These are phyloP conservation scores for Juncus inflexus DNA, from an alignment of 176 grass and related monocot species.

Conservation along the genomic window DNA sequence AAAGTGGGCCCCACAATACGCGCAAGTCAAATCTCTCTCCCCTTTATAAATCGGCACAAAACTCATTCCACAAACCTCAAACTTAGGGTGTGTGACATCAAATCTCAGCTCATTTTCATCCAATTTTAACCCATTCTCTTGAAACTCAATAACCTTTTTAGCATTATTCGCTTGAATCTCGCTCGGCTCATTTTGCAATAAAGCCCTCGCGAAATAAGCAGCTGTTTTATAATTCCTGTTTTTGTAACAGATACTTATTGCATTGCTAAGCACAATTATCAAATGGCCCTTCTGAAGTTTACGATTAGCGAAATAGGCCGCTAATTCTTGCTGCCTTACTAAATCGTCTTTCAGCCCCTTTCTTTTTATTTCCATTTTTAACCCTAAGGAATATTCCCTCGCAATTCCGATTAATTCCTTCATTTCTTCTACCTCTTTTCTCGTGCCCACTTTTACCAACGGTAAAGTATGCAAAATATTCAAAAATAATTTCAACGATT, in stretches of 20 bases:
- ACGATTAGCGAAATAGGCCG: slow-evolving; percentile 67
- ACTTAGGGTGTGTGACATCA: slow-evolving; percentile 64
- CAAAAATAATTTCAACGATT: slow-evolving; percentile 68
- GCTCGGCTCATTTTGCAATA: slow-evolving; percentile 61
- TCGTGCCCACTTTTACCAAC: slow-evolving; percentile 61
- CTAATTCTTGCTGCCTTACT: slow-evolving; percentile 51
- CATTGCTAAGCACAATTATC: slow-evolving; percentile 47
- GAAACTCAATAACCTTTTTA: slow-evolving; percentile 40
- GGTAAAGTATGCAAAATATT: slow-evolving; percentile 65
- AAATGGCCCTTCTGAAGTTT: slow-evolving; percentile 69
- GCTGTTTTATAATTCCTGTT: slow-evolving; percentile 55
- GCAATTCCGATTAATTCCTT: slow-evolving; percentile 82
- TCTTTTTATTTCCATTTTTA: slow-evolving; percentile 79
- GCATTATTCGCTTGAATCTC: slow-evolving; percentile 67
- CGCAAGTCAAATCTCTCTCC: slow-evolving; percentile 67
- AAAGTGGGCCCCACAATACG: slow-evolving; percentile 59
- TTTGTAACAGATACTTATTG: slow-evolving; percentile 76
- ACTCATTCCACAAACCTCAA: slow-evolving; percentile 65
- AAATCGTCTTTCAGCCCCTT: slow-evolving; percentile 51
- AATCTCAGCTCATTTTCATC: slow-evolving; percentile 55
- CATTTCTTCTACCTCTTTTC: slow-evolving; percentile 82
- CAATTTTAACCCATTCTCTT: slow-evolving; percentile 40
- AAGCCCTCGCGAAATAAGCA: slow-evolving; percentile 62
- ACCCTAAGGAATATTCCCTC: slow-evolving; percentile 67
- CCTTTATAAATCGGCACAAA: slow-evolving; percentile 75